phyloP scores from a whole-genome alignment of 2,329 filamentous ascomycete genomes.

The Cercospora janseana region DNA sequence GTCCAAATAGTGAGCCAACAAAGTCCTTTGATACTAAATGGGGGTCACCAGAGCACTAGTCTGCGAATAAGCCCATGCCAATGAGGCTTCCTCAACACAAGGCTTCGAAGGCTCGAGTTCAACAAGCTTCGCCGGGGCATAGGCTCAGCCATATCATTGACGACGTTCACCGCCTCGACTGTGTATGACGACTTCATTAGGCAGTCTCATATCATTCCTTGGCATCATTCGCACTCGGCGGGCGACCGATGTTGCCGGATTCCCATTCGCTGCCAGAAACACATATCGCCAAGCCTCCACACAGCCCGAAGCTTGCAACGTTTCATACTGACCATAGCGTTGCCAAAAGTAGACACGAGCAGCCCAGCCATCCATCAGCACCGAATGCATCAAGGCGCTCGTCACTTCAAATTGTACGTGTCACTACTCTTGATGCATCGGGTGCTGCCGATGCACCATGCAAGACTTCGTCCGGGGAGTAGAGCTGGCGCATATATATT shows the following conservation, averaged over 20 bases:
- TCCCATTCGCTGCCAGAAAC: not conserved
- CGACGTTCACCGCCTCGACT: not conserved
- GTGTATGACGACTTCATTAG: not conserved
- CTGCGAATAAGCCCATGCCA: not conserved
- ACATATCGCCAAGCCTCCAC: not conserved
- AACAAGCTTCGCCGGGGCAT: slow-evolving; percentile 2
- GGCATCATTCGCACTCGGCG: slow-evolving; percentile 1
- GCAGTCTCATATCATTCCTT: not conserved
- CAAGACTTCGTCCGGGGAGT: not conserved
- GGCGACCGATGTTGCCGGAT: not conserved
- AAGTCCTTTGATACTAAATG: too few relatives aligned
- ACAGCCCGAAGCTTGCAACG: not conserved
- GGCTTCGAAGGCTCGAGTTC: not conserved
- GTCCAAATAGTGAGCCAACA: too few relatives aligned
- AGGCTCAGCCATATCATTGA: slow-evolving; percentile 5
- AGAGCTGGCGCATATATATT: not conserved
- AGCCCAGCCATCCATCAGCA: not conserved
- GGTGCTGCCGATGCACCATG: not conserved
- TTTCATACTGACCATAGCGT: not conserved
- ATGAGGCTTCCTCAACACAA: slow-evolving; percentile 3
- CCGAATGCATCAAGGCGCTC: not conserved
- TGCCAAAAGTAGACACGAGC: not conserved
- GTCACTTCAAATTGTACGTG: slow-evolving; percentile 1
- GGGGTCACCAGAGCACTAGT: not conserved
- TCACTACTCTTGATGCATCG: not conserved